phyloP scores from a whole-genome alignment of 1,284 basidiomycete species.

The Ustilago curta region DNA sequence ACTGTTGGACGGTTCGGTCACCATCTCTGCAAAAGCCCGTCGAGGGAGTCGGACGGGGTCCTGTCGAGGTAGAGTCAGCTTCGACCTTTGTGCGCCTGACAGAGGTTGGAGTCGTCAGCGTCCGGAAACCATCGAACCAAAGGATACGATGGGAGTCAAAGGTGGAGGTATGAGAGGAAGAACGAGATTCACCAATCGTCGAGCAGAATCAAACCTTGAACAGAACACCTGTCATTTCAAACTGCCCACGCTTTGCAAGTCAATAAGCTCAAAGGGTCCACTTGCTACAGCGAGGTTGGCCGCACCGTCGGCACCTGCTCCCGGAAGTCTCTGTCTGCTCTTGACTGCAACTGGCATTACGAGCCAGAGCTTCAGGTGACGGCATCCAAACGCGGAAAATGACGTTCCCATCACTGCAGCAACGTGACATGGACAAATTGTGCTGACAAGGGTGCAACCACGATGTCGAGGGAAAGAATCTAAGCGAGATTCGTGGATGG shows the following conservation, averaged over 20 bases:
- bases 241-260: neutral
- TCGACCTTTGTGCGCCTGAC: neutral
- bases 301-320: conserved; percentile 12
- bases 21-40: conserved; percentile 10
- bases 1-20: neutral
- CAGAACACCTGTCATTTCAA: neutral
- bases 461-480: neutral
- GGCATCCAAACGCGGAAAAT: conserved; percentile 20
- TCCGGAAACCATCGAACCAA: neutral
- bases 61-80: conserved; percentile 1
- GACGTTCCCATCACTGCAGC: conserved; percentile 17
- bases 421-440: neutral
- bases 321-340: neutral
- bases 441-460: conserved; percentile 15
- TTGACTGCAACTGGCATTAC: no score
- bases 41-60: conserved; percentile 1
- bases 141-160: neutral
- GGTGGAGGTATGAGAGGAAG: neutral
- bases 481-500: conserved; percentile 18
- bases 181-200: neutral
- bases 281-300: no score
- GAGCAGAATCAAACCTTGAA: conserved; percentile 1
- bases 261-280: neutral
- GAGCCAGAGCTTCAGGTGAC: conserved; percentile 2
- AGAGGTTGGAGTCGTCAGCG: neutral